Evolutionary conservation across 106 monocot species (phyloP).

Genomic region (Amphibolis antarctica): DNA sequence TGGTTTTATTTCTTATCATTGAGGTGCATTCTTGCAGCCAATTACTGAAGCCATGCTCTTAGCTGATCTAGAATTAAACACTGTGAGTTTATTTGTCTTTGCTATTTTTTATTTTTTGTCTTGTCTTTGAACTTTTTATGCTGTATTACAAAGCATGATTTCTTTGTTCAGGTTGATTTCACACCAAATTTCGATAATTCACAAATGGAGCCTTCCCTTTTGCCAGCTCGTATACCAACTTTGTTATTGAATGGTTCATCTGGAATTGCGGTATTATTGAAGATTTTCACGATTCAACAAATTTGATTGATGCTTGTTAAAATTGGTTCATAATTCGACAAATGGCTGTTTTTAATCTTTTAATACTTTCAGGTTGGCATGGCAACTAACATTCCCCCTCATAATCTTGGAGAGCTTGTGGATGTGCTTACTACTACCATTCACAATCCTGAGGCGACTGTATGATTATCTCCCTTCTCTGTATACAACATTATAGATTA

Average conservation of each 20-base stretch:
- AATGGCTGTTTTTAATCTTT: not conserved
- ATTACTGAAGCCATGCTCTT: conserved; percentile 93
- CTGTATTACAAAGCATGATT: not conserved
- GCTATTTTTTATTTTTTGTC: not conserved
- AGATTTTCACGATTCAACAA: not conserved
- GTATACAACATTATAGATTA: not conserved
- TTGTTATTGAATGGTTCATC: conserved; percentile 93
- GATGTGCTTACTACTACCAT: conserved; percentile 80
- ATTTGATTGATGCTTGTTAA: too few species aligned
- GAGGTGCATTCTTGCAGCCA: conserved; percentile 36
- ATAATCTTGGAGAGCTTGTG: conserved; percentile 92
- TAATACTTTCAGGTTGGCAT: conserved; percentile 66
- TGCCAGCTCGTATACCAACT: conserved; percentile 80
- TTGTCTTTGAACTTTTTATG: not conserved
- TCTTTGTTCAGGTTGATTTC: conserved; percentile 64
- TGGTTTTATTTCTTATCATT: not conserved
- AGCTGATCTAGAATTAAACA: conserved; percentile 78
- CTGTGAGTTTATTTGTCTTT: conserved; percentile 36
- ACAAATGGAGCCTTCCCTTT: conserved; percentile 88
- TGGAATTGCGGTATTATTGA: conserved; percentile 75
- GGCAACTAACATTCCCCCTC: conserved; percentile 99
- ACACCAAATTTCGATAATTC: conserved; percentile 95
- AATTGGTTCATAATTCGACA: too few species aligned
- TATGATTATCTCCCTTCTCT: conserved; percentile 10
- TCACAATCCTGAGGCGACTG: conserved; percentile 91